Evolutionary conservation across 1,284 basidiomycete species (phyloP).

Genomic region (Malassezia globosa): DNA sequence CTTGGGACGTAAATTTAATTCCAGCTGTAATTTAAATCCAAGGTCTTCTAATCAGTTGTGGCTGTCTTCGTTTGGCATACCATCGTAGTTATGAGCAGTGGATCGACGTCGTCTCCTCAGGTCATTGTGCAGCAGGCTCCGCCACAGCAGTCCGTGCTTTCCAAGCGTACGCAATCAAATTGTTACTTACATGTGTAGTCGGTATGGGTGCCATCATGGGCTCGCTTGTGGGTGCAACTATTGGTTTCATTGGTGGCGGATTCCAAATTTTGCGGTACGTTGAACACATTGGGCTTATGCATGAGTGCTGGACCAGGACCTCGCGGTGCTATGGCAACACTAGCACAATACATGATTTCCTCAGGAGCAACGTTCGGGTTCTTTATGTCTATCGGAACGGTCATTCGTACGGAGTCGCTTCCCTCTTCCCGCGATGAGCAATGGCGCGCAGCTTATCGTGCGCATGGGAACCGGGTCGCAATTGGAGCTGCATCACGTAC

Average conservation of each 20-base stretch:
- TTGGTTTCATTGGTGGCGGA: conserved; percentile 42
- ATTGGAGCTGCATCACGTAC: not conserved
- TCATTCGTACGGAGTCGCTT: conserved; percentile 32
- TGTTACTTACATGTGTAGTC: conserved; percentile 17
- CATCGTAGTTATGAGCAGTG: not conserved
- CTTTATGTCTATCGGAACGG: conserved; percentile 43
- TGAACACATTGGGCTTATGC: not conserved
- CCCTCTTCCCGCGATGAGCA: conserved; percentile 6
- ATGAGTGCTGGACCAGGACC: conserved; percentile 35
- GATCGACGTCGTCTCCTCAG: conserved; percentile 4
- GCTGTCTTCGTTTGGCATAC: not conserved
- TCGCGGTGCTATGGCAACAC: conserved; percentile 30
- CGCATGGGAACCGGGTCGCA: conserved; percentile 6
- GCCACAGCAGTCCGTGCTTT: conserved; percentile 5
- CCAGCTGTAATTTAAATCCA: too few relatives aligned
- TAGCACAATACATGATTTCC: conserved; percentile 41
- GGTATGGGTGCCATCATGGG: conserved; percentile 45
- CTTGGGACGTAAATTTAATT: not conserved
- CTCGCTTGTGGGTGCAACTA: conserved; percentile 37
- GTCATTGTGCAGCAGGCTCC: conserved; percentile 13
- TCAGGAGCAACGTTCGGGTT: conserved; percentile 43
- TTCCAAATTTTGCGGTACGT: conserved; percentile 39
- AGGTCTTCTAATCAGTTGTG: not conserved
- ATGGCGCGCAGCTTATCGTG: conserved; percentile 16
- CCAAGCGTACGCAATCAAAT: conserved; percentile 13